Conservation (phyloP, 2,329 filamentous ascomycete genomes). For the Penicillium sp. region DNA sequence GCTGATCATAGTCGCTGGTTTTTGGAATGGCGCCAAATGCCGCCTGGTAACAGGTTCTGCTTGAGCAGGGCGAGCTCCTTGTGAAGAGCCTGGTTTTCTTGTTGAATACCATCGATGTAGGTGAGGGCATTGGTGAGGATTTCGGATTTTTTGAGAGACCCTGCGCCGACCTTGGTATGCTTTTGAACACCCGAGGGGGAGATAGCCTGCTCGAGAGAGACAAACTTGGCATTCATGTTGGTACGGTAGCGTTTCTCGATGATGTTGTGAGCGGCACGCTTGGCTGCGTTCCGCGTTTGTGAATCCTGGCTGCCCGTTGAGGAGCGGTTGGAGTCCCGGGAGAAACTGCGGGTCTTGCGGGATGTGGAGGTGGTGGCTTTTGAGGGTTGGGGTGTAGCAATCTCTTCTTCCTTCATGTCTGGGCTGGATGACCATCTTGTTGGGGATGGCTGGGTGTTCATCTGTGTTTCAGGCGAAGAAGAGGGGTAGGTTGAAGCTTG, state of each 20-base stretch:
- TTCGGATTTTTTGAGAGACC: constrained; percentile 40
- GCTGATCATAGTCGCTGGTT: constrained; percentile 8
- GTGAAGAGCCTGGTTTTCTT: constrained; percentile 34
- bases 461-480: constrained; percentile 9
- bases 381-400: constrained; percentile 13
- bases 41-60: constrained; percentile 27
- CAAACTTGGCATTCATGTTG: constrained; percentile 46
- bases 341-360: constrained; percentile 30
- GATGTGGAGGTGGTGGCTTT: constrained; percentile 15
- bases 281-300: constrained; percentile 37
- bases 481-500: constrained; percentile 6
- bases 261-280: constrained; percentile 43
- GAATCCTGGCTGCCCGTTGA: constrained; percentile 21
- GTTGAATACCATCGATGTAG: constrained; percentile 39
- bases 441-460: constrained; percentile 12
- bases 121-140: constrained; percentile 38
- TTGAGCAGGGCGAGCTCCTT: constrained; percentile 36
- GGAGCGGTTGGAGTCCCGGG: constrained; percentile 25
- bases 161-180: constrained; percentile 27
- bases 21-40: constrained; percentile 26
- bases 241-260: constrained; percentile 45
- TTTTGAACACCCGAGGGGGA: constrained; percentile 27
- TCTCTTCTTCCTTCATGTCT: constrained; percentile 29
- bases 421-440: constrained; percentile 32
- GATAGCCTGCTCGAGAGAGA: constrained; percentile 41